These are phyloP conservation scores for Aschersonia sp. DNA, from an alignment of 2,329 filamentous ascomycete genomes.

Conservation along the genomic window DNA sequence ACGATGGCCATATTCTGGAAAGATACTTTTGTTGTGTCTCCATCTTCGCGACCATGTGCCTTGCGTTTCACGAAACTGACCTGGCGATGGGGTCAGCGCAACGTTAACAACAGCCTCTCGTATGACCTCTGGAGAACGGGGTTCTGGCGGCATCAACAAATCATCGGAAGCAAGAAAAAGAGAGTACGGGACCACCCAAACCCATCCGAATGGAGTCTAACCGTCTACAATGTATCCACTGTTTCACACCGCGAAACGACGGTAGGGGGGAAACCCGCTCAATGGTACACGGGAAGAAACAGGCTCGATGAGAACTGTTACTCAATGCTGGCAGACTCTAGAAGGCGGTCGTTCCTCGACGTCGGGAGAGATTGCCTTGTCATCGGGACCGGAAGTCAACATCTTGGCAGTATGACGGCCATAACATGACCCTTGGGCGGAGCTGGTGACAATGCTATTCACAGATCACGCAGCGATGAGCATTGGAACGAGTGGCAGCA, in stretches of 20 bases:
- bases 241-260: background rate
- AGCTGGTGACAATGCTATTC: background rate
- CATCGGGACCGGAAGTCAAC: background rate
- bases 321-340: background rate
- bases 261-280: background rate
- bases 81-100: background rate
- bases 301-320: background rate
- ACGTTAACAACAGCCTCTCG: background rate
- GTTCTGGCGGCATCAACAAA: background rate
- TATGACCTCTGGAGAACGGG: background rate
- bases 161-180: background rate
- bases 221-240: background rate
- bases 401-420: background rate
- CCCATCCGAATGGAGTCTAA: background rate
- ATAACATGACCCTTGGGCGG: background rate
- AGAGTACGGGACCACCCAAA: background rate
- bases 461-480: background rate
- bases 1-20: background rate
- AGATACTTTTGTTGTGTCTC: background rate
- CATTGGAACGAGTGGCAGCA: background rate
- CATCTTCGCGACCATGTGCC: background rate
- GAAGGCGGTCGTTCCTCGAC: background rate
- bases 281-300: background rate
- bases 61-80: background rate
- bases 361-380: background rate